Percentiles rank a stretch among this genome's conserved stretches.
Evolutionary conservation across 2,329 filamentous ascomycete genomes (phyloP).

Genomic region (Cordyceps javanica): DNA sequence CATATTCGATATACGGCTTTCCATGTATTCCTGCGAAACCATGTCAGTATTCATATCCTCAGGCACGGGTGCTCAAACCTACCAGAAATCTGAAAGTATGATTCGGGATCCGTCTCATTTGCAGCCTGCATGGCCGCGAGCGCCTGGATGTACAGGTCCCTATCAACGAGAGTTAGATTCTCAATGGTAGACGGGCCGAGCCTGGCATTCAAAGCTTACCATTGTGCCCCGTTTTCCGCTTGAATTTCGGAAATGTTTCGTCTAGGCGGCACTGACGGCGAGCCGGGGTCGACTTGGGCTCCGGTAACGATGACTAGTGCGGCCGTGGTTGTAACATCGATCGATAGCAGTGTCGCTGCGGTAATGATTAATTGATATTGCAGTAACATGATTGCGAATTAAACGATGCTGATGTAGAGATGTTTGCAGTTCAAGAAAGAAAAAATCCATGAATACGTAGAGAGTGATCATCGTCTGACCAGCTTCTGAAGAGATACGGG

Average conservation of each 20-base stretch:
- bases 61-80: constrained; percentile 5
- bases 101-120: constrained; percentile 35
- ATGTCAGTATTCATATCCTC: not conserved
- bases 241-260: constrained; percentile 43
- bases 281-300: constrained; percentile 27
- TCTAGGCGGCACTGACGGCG: constrained; percentile 37
- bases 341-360: not conserved
- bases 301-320: constrained; percentile 28
- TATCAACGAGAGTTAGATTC: constrained; percentile 18
- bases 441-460: not conserved
- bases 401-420: not conserved
- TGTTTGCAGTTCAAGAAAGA: not conserved
- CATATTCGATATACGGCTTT: constrained; percentile 37
- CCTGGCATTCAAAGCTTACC: constrained; percentile 27
- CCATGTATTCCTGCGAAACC: constrained; percentile 32
- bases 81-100: constrained; percentile 47
- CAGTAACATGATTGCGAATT: constrained; percentile 1
- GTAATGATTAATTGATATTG: constrained; percentile 5
- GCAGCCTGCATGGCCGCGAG: constrained; percentile 36
- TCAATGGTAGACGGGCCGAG: not conserved
- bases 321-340: not conserved
- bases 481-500: not conserved
- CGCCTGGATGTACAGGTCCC: constrained; percentile 46
- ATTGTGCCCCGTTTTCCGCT: constrained; percentile 34
- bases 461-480: not conserved